A percentile compares a stretch with the other conserved stretches of the same genome.
phyloP scores from a whole-genome alignment of 768 basidiomycete genomes.

The Cystofilobasidium macerans region DNA sequence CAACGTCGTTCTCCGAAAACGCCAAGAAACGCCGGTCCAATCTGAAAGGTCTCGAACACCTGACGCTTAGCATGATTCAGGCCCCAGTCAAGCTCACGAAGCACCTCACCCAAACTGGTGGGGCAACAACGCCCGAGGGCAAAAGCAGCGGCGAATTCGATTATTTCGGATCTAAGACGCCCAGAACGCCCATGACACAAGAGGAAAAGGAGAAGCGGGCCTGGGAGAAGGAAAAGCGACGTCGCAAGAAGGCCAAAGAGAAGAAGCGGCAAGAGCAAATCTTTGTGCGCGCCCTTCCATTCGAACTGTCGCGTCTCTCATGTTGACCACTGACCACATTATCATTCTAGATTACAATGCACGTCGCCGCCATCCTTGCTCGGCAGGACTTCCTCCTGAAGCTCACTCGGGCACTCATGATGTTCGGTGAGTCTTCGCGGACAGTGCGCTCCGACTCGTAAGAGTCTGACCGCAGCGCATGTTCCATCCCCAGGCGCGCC shows the following conservation, averaged over 20 bases:
- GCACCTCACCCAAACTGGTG: background rate
- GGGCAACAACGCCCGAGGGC: conserved; percentile 30
- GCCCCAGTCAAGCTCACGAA: conserved; percentile 23
- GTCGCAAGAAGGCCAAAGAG: conserved; percentile 36
- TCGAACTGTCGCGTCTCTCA: too few relatives aligned
- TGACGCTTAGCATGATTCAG: conserved; percentile 17
- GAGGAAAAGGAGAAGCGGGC: conserved; percentile 43
- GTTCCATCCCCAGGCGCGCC: conserved; percentile 50
- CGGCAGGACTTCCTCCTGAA: conserved; percentile 78
- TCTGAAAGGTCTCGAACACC: conserved; percentile 20
- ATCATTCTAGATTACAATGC: conserved; percentile 55
- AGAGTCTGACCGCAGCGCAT: background rate
- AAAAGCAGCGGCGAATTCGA: conserved; percentile 32
- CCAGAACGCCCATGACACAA: conserved; percentile 32
- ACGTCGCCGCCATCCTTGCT: conserved; percentile 67
- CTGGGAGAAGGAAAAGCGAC: conserved; percentile 41
- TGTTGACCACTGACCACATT: conserved; percentile 10
- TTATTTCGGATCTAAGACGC: conserved; percentile 32
- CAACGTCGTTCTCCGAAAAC: conserved; percentile 23
- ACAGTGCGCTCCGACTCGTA: too few relatives aligned
- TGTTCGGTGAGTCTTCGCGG: conserved; percentile 37
- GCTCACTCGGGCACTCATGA: conserved; percentile 76
- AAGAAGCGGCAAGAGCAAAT: conserved; percentile 65
- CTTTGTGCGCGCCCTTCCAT: too few relatives aligned
- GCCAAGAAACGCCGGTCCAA: conserved; percentile 23